phyloP scores from a whole-genome alignment of 305 asterid species.

The Solanum hybrid region DNA sequence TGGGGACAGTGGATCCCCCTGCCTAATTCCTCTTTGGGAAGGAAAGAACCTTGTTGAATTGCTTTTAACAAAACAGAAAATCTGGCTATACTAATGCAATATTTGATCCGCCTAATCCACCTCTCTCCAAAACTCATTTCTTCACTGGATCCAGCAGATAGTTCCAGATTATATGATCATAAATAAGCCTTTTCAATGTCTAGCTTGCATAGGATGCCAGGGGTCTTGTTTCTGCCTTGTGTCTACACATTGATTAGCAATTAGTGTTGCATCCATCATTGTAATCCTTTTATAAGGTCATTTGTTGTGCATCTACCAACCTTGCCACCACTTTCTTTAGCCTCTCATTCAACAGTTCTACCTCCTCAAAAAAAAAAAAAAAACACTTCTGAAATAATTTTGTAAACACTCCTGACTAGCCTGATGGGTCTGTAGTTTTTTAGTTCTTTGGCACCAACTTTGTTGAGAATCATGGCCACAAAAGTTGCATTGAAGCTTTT shows the following conservation, averaged over 20 bases:
- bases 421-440: not conserved
- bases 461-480: not conserved
- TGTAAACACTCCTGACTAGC: not conserved
- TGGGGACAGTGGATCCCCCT: not conserved
- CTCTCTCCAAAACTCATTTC: not conserved
- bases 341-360: not conserved
- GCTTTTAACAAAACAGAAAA: not conserved
- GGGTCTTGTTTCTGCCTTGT: not conserved
- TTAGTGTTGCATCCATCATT: not conserved
- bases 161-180: not conserved
- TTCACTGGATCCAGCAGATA: not conserved
- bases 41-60: not conserved
- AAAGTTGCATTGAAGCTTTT: not conserved
- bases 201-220: not conserved
- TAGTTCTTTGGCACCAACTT: not conserved
- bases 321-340: not conserved
- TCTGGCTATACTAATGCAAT: not conserved
- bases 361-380: not conserved
- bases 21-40: not conserved
- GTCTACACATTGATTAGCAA: not conserved
- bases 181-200: not conserved
- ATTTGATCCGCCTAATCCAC: not conserved
- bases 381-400: not conserved
- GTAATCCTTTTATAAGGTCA: not conserved
- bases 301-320: not conserved